Evolutionary conservation across 1,139 yeast species (phyloP).

Genomic region (Yamadazyma mexicana): DNA sequence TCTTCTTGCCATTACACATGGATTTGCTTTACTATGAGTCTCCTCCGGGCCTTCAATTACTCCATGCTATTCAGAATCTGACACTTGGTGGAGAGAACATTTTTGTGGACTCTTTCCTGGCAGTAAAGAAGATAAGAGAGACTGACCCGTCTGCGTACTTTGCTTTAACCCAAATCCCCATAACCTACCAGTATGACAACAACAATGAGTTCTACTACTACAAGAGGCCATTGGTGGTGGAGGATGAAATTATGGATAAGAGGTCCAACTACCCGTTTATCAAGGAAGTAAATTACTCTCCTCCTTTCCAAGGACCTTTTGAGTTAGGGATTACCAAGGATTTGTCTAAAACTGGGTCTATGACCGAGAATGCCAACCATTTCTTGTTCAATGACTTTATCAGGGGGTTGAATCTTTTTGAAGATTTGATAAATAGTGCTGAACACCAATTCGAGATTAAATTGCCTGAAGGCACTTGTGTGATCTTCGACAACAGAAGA

Average conservation of each 20-base stretch:
- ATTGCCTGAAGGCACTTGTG: constrained; percentile 63
- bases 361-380: constrained; percentile 23
- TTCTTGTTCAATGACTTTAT: constrained; percentile 50
- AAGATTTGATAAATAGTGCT: constrained; percentile 55
- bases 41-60: constrained; percentile 78
- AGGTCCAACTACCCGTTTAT: constrained; percentile 38
- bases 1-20: constrained; percentile 75
- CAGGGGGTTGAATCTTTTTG: constrained; percentile 62
- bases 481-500: constrained; percentile 72
- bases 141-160: constrained; percentile 63
- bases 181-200: constrained; percentile 70
- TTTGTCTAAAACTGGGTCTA: constrained; percentile 8
- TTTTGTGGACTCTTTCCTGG: constrained; percentile 75
- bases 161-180: constrained; percentile 63
- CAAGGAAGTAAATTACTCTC: constrained; percentile 70
- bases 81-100: constrained; percentile 70
- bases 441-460: constrained; percentile 57
- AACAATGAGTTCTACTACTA: constrained; percentile 65
- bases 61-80: constrained; percentile 65
- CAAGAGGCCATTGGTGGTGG: constrained; percentile 66
- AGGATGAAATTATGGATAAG: constrained; percentile 41
- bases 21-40: constrained; percentile 78
- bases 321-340: constrained; percentile 51
- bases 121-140: constrained; percentile 55
- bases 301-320: constrained; percentile 84